phyloP scores from a whole-genome alignment of 1,284 basidiomycete species.

The Neotropicomus parvogracilis region DNA sequence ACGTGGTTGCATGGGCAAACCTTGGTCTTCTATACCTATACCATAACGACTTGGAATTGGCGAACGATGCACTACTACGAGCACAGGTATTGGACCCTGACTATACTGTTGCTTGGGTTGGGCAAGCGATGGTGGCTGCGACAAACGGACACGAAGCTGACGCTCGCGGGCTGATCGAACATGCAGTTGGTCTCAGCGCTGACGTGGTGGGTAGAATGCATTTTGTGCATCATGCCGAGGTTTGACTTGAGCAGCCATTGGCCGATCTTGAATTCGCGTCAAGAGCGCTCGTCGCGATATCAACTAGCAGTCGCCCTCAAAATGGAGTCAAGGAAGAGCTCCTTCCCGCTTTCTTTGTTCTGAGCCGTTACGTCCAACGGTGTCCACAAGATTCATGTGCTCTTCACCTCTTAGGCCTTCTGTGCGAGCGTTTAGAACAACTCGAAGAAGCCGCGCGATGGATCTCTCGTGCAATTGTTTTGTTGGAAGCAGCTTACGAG shows the following conservation, averaged over 20 bases:
- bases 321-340: conserved; percentile 42
- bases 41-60: conserved; percentile 78
- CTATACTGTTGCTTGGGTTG: conserved; percentile 88
- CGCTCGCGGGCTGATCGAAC: conserved; percentile 73
- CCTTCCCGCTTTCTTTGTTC: conserved; percentile 75
- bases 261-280: conserved; percentile 81
- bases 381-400: conserved; percentile 71
- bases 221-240: neutral
- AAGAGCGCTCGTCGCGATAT: conserved; percentile 53
- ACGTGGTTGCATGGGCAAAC: conserved; percentile 80
- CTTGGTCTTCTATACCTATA: conserved; percentile 89
- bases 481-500: conserved; percentile 89
- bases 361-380: conserved; percentile 73
- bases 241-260: conserved; percentile 54
- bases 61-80: conserved; percentile 82
- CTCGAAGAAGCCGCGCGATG: conserved; percentile 57
- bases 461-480: conserved; percentile 60
- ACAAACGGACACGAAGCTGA: conserved; percentile 61
- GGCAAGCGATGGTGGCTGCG: conserved; percentile 82
- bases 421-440: conserved; percentile 84
- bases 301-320: conserved; percentile 26
- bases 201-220: conserved; percentile 54
- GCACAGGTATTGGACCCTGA: conserved; percentile 94
- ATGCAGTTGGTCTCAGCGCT: conserved; percentile 73
- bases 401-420: conserved; percentile 80